These are phyloP conservation scores for Penicillium brasilianum DNA, from an alignment of 2,329 filamentous ascomycete genomes.

Conservation along the genomic window DNA sequence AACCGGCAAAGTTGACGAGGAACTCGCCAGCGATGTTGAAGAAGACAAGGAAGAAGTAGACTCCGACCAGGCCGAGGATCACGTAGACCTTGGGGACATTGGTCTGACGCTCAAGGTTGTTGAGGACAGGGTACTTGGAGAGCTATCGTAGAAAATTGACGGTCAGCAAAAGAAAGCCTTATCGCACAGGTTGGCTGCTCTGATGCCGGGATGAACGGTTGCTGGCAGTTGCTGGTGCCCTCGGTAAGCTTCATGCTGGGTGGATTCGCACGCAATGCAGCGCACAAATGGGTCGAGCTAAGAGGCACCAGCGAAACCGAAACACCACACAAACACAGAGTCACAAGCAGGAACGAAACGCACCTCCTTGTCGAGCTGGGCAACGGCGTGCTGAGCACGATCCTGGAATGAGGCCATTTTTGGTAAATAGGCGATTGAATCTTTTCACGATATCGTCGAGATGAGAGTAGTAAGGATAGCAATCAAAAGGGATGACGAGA, in stretches of 20 bases:
- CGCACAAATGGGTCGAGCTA: constrained; percentile 22
- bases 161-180: constrained; percentile 12
- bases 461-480: constrained; percentile 15
- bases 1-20: constrained; percentile 70
- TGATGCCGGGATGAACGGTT: neutral
- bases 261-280: constrained; percentile 7
- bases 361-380: constrained; percentile 72
- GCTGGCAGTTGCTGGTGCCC: neutral
- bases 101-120: constrained; percentile 71
- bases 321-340: constrained; percentile 25
- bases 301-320: constrained; percentile 28
- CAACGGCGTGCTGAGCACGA: constrained; percentile 66
- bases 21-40: constrained; percentile 74
- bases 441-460: constrained; percentile 16
- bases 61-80: constrained; percentile 65
- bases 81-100: constrained; percentile 71
- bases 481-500: constrained; percentile 33
- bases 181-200: neutral
- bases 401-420: constrained; percentile 61
- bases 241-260: neutral
- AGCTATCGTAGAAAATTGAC: constrained; percentile 52
- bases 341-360: constrained; percentile 32
- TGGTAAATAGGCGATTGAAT: constrained; percentile 9
- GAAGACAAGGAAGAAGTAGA: constrained; percentile 74
- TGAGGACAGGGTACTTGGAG: constrained; percentile 69